Base-by-base conservation (phyloP, 495 filamentous ascomycete genomes). In the Pseudomonodictys pantanalensis region DNA sequence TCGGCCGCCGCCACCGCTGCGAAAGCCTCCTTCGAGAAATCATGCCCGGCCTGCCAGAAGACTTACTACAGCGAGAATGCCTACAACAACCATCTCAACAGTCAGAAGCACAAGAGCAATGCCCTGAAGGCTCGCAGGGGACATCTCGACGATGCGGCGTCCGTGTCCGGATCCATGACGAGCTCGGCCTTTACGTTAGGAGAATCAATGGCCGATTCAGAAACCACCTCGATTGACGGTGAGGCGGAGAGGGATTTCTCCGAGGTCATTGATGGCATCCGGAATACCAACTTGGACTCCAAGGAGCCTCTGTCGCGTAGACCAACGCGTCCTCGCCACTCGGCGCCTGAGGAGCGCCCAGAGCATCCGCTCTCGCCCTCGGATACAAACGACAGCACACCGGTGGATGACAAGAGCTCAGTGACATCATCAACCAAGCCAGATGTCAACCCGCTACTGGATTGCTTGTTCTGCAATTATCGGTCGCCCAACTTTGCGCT, bases 21-120 rank as follows among this genome's bases (percentile, higher is more conserved):
- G 49, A 90, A 89, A 75, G 95, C 92, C 18, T 84, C 90, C 2
- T 98, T 90, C 69, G 90, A 96, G 69, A 92, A 85, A 64, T 71
- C 78, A 12, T 98, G 93, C 71, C 76, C 83, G 2, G 82, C 84
- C 1, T 98, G 93, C 77, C 86, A 88, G 65, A 95, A 93, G 76
- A 89, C 87, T 22, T 98, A 92, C 75, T 97, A 86, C 78, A 96
- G 90, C 71, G 90, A 96, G 68, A 96, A 96, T 74, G 92, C 93
- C 15, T 97, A 90, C 72, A 82, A 83, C 68, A 97, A 99, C 71
- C 93, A 99, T 71, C 68, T 97, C 26, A 86, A 86, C 61, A 96
- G 91, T 73, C 85, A 89, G 62, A 97, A 95, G 73, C 93, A 99
- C 70, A 87, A 85, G 72, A 79, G 84, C 51, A 86, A 86, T 64